A percentile compares a stretch with the other conserved stretches of the same genome.
Conservation (phyloP, 2,329 filamentous ascomycete species). For the Purpureocillium takamizusanense region DNA sequence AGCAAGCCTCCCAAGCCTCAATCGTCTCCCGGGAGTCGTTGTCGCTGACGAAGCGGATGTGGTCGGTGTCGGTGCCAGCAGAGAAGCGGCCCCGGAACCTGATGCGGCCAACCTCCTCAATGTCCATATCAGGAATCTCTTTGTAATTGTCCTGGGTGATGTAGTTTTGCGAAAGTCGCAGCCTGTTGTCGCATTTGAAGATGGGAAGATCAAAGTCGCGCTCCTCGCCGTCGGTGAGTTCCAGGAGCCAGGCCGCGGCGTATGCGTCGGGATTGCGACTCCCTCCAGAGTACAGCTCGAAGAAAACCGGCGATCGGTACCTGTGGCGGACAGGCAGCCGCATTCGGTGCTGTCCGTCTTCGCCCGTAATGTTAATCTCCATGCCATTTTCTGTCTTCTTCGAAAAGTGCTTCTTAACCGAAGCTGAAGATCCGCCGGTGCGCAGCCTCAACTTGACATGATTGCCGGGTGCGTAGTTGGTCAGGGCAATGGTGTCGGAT, state of each 20-base stretch:
- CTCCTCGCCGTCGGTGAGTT: constrained; percentile 72
- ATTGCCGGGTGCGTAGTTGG: constrained; percentile 49
- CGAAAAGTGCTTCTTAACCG: constrained; percentile 55
- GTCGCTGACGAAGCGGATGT: constrained; percentile 73
- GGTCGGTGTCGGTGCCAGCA: constrained; percentile 79
- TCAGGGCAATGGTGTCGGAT: constrained; percentile 58
- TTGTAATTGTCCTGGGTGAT: constrained; percentile 71
- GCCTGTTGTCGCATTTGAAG: constrained; percentile 69
- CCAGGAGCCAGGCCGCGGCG: constrained; percentile 76
- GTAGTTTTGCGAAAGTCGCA: constrained; percentile 82
- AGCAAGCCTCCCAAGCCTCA: constrained; percentile 89
- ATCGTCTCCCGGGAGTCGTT: constrained; percentile 89
- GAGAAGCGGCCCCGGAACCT: constrained; percentile 78
- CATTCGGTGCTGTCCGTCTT: constrained; percentile 34
- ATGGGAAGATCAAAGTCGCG: constrained; percentile 78
- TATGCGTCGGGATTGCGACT: constrained; percentile 67
- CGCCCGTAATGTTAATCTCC: constrained; percentile 38
- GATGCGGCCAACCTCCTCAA: constrained; percentile 73
- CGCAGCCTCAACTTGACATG: constrained; percentile 72
- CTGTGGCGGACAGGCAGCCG: constrained; percentile 83
- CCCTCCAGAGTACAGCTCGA: constrained; percentile 68
- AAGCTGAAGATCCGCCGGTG: constrained; percentile 75
- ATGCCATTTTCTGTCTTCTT: constrained; percentile 47
- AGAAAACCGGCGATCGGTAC: constrained; percentile 81
- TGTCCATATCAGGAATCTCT: constrained; percentile 61